A percentile compares a stretch with the other conserved stretches of the same genome.
Conservation (phyloP, 2,329 filamentous ascomycete genomes). For the Periconia macrospinosa region DNA sequence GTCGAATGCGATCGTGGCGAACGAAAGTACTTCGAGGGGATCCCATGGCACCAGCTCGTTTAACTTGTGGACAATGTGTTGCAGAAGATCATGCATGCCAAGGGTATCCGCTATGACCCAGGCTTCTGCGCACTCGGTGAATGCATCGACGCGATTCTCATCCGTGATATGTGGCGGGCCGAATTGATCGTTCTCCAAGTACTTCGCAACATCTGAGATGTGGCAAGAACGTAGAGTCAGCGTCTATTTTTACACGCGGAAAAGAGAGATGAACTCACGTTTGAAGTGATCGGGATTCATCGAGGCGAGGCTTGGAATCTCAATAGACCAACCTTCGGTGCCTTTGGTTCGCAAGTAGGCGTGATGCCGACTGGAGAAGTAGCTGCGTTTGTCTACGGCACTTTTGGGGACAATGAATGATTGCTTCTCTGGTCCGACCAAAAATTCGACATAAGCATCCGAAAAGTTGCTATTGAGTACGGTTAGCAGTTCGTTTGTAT, state of each 20-base stretch:
- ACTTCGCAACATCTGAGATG: conserved; percentile 24
- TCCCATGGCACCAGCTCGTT: conserved; percentile 10
- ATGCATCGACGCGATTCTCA: conserved; percentile 9
- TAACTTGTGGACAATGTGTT: conserved; percentile 27
- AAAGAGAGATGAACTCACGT: background rate
- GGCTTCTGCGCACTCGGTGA: conserved; percentile 23
- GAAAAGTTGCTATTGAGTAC: conserved; percentile 12
- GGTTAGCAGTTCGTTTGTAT: background rate
- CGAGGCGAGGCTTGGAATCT: conserved; percentile 14
- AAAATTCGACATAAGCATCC: conserved; percentile 22
- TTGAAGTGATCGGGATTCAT: conserved; percentile 26
- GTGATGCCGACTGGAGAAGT: conserved; percentile 14
- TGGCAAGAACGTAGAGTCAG: background rate
- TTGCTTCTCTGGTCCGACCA: conserved; percentile 18
- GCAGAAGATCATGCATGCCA: conserved; percentile 28
- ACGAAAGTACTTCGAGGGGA: conserved; percentile 11
- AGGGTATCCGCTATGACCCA: conserved; percentile 26
- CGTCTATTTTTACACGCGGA: background rate
- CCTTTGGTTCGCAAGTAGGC: conserved; percentile 15
- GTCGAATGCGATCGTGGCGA: conserved; percentile 21
- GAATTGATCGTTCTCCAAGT: conserved; percentile 21
- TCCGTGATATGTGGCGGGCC: conserved; percentile 17
- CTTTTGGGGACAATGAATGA: conserved; percentile 12
- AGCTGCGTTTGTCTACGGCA: conserved; percentile 15
- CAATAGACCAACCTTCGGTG: conserved; percentile 17